A percentile compares a stretch with the other conserved stretches of the same genome.
Conservation (phyloP, 1,284 basidiomycete species). For the Crucibulum cyathiforme region DNA sequence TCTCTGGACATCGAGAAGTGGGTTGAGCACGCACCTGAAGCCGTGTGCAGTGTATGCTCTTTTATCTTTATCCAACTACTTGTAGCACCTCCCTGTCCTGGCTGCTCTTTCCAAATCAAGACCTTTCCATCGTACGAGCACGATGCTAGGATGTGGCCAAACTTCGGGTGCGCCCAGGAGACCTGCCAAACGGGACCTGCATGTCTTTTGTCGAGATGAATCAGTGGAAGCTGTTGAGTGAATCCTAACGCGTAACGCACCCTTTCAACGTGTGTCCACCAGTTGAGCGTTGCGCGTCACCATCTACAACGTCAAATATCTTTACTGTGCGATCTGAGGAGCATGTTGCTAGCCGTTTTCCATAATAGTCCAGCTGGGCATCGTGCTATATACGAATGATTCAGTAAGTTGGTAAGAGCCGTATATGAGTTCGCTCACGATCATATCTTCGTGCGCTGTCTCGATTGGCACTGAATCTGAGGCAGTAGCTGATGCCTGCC, state of each 20-base stretch:
- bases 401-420: no score
- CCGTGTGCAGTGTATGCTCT: constrained; percentile 94
- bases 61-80: constrained; percentile 93
- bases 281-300: constrained; percentile 69
- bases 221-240: no score
- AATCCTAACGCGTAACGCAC: constrained; percentile 59
- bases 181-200: constrained; percentile 99
- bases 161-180: constrained; percentile 97
- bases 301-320: constrained; percentile 94
- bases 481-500: constrained; percentile 60
- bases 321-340: constrained; percentile 96
- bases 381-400: constrained; percentile 73
- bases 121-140: constrained; percentile 99
- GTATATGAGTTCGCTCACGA: no score
- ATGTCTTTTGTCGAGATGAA: no score
- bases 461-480: constrained; percentile 82
- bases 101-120: constrained; percentile 96
- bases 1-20: neutral
- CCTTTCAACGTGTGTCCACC: constrained; percentile 84
- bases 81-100: constrained; percentile 57
- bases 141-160: constrained; percentile 96
- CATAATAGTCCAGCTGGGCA: constrained; percentile 98
- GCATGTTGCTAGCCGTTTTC: constrained; percentile 95
- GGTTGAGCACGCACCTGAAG: constrained; percentile 71
- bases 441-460: constrained; percentile 95